A percentile compares a stretch with the other conserved stretches of the same genome.
Conservation (phyloP, 1,139 yeast species). For the Chernovozyma sophiae-reginae region DNA sequence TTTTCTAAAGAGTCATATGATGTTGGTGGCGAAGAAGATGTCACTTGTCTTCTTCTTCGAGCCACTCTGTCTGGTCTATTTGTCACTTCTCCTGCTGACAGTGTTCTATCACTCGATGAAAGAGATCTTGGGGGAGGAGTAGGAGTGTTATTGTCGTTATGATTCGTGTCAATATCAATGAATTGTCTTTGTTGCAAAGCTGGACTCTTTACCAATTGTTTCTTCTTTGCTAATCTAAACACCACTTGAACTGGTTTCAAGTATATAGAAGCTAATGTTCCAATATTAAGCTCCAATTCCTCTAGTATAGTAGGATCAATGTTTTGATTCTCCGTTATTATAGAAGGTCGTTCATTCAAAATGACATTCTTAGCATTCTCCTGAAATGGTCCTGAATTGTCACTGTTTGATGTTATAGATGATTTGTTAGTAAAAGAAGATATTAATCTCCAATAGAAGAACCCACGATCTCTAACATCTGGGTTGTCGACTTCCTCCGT, state of each 20-base stretch:
- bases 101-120: constrained; percentile 9
- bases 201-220: constrained; percentile 54
- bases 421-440: constrained; percentile 39
- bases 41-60: neutral
- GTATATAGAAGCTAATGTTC: constrained; percentile 79
- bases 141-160: neutral
- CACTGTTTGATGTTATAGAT: constrained; percentile 1
- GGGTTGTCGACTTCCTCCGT: constrained; percentile 76
- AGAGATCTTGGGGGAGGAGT: constrained; percentile 9
- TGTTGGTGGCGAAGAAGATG: neutral
- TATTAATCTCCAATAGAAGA: constrained; percentile 78
- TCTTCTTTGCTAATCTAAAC: constrained; percentile 62
- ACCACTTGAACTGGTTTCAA: constrained; percentile 78
- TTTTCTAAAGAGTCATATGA: neutral
- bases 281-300: constrained; percentile 79
- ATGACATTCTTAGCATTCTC: constrained; percentile 52
- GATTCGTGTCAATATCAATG: neutral
- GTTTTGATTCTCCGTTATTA: constrained; percentile 64
- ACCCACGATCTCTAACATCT: constrained; percentile 82
- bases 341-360: constrained; percentile 57
- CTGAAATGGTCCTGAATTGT: constrained; percentile 27
- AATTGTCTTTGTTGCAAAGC: constrained; percentile 43
- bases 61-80: neutral
- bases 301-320: constrained; percentile 69
- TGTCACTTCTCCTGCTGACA: neutral